These are phyloP conservation scores for Hanseniaspora lindneri DNA, from an alignment of 805 yeast genomes.

Conservation along the genomic window DNA sequence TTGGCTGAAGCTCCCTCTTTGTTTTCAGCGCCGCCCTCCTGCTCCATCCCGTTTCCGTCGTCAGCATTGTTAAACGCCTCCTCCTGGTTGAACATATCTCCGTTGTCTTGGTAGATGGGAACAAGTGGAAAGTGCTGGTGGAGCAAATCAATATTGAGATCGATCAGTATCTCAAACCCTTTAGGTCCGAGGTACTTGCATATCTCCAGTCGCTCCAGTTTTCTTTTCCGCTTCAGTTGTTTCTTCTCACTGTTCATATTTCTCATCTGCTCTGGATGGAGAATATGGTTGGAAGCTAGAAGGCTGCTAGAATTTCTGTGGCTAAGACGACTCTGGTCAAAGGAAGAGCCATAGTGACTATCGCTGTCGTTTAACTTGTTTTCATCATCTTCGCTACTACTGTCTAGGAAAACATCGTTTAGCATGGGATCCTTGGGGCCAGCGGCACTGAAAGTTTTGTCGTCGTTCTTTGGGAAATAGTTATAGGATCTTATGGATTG, in stretches of 20 bases:
- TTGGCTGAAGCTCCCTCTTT: no score
- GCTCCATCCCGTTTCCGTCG: no score
- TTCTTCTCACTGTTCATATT: conserved; percentile 54
- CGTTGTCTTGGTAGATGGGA: conserved; percentile 21
- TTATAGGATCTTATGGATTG: background rate
- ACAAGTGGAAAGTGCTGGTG: conserved; percentile 26
- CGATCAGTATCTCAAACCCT: conserved; percentile 22
- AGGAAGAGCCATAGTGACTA: background rate
- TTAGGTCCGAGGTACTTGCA: conserved; percentile 22
- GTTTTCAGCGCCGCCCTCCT: no score
- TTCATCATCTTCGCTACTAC: background rate
- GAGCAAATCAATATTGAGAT: conserved; percentile 23
- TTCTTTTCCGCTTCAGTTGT: conserved; percentile 66
- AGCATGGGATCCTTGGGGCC: background rate
- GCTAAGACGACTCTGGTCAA: background rate
- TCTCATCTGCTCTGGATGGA: background rate
- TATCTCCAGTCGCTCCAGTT: conserved; percentile 35
- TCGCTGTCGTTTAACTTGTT: conserved; percentile 5
- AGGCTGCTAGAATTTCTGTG: background rate
- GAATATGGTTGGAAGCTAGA: background rate
- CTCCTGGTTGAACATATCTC: conserved; percentile 18
- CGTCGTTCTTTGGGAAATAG: background rate
- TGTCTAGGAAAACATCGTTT: background rate
- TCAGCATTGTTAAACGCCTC: no score
- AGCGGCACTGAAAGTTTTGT: background rate